Base-by-base conservation (phyloP, 495 filamentous ascomycete genomes). In the Coniosporium apollinis region DNA sequence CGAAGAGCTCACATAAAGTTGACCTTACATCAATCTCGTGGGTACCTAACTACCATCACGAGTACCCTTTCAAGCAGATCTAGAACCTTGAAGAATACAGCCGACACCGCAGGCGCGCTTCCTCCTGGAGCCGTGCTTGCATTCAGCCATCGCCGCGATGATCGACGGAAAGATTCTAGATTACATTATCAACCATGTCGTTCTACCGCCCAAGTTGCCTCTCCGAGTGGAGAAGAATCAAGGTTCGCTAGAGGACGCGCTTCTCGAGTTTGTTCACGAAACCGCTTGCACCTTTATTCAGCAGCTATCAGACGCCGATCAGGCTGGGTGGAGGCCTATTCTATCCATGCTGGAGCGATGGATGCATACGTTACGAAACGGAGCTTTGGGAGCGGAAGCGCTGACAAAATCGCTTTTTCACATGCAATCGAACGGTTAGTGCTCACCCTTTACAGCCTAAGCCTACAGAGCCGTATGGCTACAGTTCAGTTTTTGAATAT, bases 141-240 rank as follows among this genome's bases (percentile, higher is more conserved):
- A n/a, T n/a, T n/a, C n/a, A n/a, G n/a, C n/a, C n/a, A n/a, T n/a
- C n/a, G n/a, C n/a, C n/a, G n/a, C n/a, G n/a, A n/a, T n/a, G n/a
- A n/a, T n/a, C n/a, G n/a, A n/a, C n/a, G n/a, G n/a, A n/a, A n/a
- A n/a, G n/a, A n/a, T n/a, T n/a, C n/a, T n/a, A n/a, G 24, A 26
- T 26, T 71, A 64, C 45, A 40, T 64, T 3, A 50, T 70, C 43
- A 50, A 74, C 33, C 72, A 80, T 47, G 52, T 79, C 16, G 69
- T 75, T 36, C 57, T 79, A 0, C 74, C 72, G 0, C 69, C 70
- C 0, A 56, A 66, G 18, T 44, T 76, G 0, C 74, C 75, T 0
- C 61, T 75, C 22, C 1, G 36, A 0, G 54, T 28, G 5, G 24
- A 41, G 21, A 13, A 48, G 26, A 49, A 50, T 28, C 22, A n/a